phyloP scores from a whole-genome alignment of 208 protist species.

The Naegleria lovaniensis region DNA sequence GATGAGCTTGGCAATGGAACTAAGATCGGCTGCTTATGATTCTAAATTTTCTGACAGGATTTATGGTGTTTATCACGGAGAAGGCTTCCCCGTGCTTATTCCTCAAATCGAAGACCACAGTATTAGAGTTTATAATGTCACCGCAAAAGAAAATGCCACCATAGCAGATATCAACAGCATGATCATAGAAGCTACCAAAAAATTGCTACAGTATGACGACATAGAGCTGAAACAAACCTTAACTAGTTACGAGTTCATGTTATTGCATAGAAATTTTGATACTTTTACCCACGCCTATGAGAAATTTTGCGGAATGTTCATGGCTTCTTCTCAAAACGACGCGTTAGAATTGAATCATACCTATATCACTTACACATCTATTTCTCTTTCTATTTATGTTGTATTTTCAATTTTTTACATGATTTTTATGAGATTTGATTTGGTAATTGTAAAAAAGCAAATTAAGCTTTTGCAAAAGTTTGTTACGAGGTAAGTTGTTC shows the following conservation, averaged over 20 bases:
- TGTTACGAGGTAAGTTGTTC: neutral
- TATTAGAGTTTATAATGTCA: neutral
- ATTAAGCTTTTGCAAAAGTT: neutral
- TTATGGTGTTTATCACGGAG: neutral
- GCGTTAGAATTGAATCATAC: neutral
- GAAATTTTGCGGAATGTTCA: neutral
- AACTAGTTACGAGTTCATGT: neutral
- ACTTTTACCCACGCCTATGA: neutral
- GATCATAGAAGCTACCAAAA: neutral
- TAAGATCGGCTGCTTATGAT: neutral
- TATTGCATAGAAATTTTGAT: neutral
- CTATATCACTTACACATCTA: neutral
- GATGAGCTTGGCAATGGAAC: neutral
- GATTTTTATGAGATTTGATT: neutral
- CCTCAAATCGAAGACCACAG: neutral
- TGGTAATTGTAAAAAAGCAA: neutral
- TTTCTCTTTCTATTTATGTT: neutral
- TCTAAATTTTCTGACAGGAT: neutral
- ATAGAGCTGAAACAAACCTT: neutral
- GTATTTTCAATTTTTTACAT: neutral
- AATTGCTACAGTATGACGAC: neutral
- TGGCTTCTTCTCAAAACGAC: neutral
- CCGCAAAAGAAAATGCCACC: neutral
- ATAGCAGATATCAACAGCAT: neutral
- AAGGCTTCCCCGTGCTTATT: neutral